Base-by-base conservation (phyloP, 192 early-diverging fungal species). In the Jimgerdemannia flammicorona region DNA sequence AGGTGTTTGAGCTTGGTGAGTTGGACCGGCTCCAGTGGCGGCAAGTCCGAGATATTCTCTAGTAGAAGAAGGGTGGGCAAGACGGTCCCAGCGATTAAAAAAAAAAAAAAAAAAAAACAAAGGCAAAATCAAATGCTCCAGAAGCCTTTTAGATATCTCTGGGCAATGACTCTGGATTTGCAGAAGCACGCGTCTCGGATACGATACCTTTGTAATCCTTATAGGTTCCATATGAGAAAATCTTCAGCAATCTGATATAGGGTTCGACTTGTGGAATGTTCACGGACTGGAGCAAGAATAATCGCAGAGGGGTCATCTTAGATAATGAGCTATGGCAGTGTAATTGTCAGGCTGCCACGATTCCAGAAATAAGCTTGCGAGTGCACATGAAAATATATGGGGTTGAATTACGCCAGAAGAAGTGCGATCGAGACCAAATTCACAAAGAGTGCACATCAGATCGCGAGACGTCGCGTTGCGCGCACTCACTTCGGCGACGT, bases 161-260 rank as follows among this genome's bases (percentile, higher is more conserved):
- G 29, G 29, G 29, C 29, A 29, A 29, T 29, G 29, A 1, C 29
- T 29, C 29, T 29, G 0, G 29, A 29, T 29, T 1, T 29, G 29
- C 29, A 29, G 29, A 29, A 3, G 8, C 17, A 20, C 9, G 20
- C 11, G 11, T 4, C 29, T 17, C 10, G 67, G 20, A 72, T 44
- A 20, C 67, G 70, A 43, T 83, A 92, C 93, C 87, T 85, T 87
- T 83, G 74, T 94, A 96, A 74, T 95, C 93, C 66, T 77, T 77
- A 72, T 86, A 95, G 4, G 92, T 94, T 43, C 94, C 94, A 80
- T 89, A 96, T n/a, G 93, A 88, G 83, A 95, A 96, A 18, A 94
- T 74, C 64, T 88, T 71, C 59, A 96, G 84, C 18, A 94, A 74
- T n/a, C 78, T 80, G 43, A 82, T 83, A 74, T 84, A 88, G 40